A percentile compares a stretch with the other conserved stretches of the same genome.
Conservation (phyloP, 805 yeast genomes). For the Clavispora phyllophila region DNA sequence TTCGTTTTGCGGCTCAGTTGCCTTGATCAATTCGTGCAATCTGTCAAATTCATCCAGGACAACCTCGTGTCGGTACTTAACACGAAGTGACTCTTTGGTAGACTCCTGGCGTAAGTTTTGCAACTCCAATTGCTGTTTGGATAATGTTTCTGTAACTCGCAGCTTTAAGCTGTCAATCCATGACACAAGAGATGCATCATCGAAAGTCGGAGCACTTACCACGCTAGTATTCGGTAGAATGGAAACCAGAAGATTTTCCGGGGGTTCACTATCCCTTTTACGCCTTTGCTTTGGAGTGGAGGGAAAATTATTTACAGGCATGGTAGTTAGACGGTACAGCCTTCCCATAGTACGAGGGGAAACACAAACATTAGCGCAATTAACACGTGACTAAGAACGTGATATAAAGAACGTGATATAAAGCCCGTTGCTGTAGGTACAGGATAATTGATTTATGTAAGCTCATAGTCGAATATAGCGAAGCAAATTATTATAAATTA, state of each 20-base stretch:
- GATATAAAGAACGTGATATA: too few relatives aligned
- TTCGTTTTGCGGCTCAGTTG: slow-evolving; percentile 1
- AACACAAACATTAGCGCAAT: not conserved
- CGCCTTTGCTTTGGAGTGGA: not conserved
- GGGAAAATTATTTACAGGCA: not conserved
- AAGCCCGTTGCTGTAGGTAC: too few relatives aligned
- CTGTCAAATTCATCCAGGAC: slow-evolving; percentile 24
- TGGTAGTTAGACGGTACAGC: not conserved
- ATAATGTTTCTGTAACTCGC: slow-evolving; percentile 9
- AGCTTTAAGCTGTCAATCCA: slow-evolving; percentile 15
- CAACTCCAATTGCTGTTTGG: slow-evolving; percentile 9
- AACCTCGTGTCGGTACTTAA: slow-evolving; percentile 17
- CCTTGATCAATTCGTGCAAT: slow-evolving; percentile 13
- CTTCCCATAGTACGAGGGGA: not conserved
- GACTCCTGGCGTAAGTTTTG: slow-evolving; percentile 8
- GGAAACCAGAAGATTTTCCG: not conserved
- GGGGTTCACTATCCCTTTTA: not conserved
- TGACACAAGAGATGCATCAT: slow-evolving; percentile 4
- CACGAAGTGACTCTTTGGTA: slow-evolving; percentile 15
- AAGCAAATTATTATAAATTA: too few relatives aligned
- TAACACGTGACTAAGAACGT: not conserved
- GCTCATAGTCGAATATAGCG: too few relatives aligned
- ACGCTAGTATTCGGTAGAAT: slow-evolving; percentile 2
- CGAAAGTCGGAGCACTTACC: slow-evolving; percentile 1
- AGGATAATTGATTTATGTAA: too few relatives aligned